Base-by-base conservation (phyloP, 2,329 filamentous ascomycete genomes). In the Juglanconis juglandina region DNA sequence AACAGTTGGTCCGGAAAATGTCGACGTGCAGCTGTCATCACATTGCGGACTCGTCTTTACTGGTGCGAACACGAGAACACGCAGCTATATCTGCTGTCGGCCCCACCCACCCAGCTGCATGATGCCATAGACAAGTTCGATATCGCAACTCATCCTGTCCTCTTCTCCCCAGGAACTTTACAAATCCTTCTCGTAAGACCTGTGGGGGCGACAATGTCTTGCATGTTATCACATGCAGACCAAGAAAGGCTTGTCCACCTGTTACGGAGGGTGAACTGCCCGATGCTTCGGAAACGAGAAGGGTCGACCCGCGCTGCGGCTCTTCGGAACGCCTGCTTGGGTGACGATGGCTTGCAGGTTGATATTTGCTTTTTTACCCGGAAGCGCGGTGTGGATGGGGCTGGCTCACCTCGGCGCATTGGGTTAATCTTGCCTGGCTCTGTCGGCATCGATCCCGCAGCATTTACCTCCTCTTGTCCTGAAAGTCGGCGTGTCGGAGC, bases 401-500 rank as follows among this genome's bases (percentile, higher is more conserved):
- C 17, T 41, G 37, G 35, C 46, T 51, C 30, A 24, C 30, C 47
- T 44, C 39, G 17, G 13, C 17, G 33, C 47, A 35, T 14, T 51
- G 33, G 3, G 9, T 34, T 39, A 33, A 30, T 32, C 10, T 42
- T 42, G 42, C 13, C 4, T 55, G 42, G 33, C n/a, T 39, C 34
- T 34, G 49, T 41, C 47, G 55, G 55, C 5, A 42, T 46, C n/a
- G 7, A 13, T 53, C 30, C 57, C 50, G 57, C 37, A 49, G n/a
- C 3, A 41, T 34, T 46, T 33, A 7, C 34, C 34, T 53, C 6
- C 30, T 48, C 42, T 49, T 35, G 46, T 30, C 51, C 17, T 17
- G 32, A 24, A 13, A 13, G 37, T 59, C 57, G 57, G 57, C 51
- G 52, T 59, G 57, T 59, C 57, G 57, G 57, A 42, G 57, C 47